These are phyloP conservation scores for Rhexocercosporidium sp. DNA, from an alignment of 2,329 filamentous ascomycete species.

Conservation along the genomic window DNA sequence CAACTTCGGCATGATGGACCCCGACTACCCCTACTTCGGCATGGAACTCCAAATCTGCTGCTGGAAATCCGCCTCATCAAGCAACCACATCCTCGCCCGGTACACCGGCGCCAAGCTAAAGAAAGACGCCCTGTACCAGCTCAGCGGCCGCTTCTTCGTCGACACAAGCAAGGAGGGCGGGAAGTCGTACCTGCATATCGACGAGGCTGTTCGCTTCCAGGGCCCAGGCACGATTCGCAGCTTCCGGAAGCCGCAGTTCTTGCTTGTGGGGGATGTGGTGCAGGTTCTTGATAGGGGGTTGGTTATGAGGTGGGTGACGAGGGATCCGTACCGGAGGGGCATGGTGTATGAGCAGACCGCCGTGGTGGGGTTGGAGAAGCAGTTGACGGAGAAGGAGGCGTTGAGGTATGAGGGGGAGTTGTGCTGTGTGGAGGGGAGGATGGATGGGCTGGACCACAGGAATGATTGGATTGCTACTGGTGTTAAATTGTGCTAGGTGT, in stretches of 20 bases:
- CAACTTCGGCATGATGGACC: constrained; percentile 24
- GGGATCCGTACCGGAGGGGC: constrained; percentile 26
- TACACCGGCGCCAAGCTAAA: constrained; percentile 28
- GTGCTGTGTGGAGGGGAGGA: constrained; percentile 28
- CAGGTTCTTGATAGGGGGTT: constrained; percentile 17
- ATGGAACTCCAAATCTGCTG: constrained; percentile 28
- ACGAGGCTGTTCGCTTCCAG: constrained; percentile 30
- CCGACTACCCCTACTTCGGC: constrained; percentile 26
- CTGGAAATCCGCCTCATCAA: constrained; percentile 16
- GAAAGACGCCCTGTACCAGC: constrained; percentile 30
- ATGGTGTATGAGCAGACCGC: constrained; percentile 30
- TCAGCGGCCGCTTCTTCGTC: constrained; percentile 29
- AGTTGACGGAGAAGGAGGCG: constrained; percentile 12
- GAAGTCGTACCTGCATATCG: constrained; percentile 28
- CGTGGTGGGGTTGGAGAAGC: constrained; percentile 22
- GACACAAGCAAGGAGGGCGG: constrained; percentile 22
- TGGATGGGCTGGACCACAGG: constrained; percentile 26
- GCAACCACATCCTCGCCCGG: constrained; percentile 26
- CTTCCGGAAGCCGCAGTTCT: constrained; percentile 25
- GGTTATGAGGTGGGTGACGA: constrained; percentile 25
- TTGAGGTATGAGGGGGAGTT: constrained; percentile 15
- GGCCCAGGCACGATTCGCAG: constrained; percentile 29
- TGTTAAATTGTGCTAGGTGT: constrained; percentile 24
- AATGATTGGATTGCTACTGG: constrained; percentile 27
- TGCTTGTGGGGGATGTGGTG: constrained; percentile 26